Evolutionary conservation across 2,329 filamentous ascomycete genomes (phyloP).

Genomic region (Aspergillus pseudonomiae): DNA sequence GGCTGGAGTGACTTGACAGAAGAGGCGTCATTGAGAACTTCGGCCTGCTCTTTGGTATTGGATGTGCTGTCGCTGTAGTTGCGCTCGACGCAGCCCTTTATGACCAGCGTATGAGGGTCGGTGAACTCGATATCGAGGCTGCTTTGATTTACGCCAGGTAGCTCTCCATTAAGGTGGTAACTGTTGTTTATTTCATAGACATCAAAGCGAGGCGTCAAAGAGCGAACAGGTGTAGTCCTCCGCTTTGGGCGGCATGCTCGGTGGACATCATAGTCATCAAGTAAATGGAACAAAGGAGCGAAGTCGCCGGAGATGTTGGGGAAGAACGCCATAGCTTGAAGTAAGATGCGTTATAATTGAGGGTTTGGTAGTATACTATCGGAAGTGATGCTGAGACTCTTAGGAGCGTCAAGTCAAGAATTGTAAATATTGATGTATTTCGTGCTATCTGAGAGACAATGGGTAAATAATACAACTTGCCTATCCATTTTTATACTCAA

Average conservation of each 20-base stretch:
- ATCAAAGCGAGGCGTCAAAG: slow-evolving; percentile 48
- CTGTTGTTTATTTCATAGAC: slow-evolving; percentile 44
- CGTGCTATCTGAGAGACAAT: neutral
- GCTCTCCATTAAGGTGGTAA: slow-evolving; percentile 50
- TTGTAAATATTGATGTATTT: neutral
- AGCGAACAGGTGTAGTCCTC: slow-evolving; percentile 24
- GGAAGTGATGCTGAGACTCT: neutral
- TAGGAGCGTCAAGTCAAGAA: neutral
- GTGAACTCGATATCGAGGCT: slow-evolving; percentile 52
- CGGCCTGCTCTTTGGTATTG: slow-evolving; percentile 24
- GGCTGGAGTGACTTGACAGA: slow-evolving; percentile 44
- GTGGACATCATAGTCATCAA: slow-evolving; percentile 46
- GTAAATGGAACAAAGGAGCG: slow-evolving; percentile 45
- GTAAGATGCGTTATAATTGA: neutral
- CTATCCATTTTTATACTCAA: slow-evolving; percentile 20
- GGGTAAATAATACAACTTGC: neutral
- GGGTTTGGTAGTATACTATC: neutral
- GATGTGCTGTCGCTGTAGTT: slow-evolving; percentile 24
- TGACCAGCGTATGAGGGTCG: slow-evolving; percentile 47
- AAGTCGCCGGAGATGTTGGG: slow-evolving; percentile 41
- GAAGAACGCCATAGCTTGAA: slow-evolving; percentile 43
- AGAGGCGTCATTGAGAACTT: slow-evolving; percentile 23
- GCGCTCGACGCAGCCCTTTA: slow-evolving; percentile 45
- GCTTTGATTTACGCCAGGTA: slow-evolving; percentile 48
- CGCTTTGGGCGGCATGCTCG: slow-evolving; percentile 26